A percentile compares a stretch with the other conserved stretches of the same genome.
Conservation (phyloP, 129 eudicot species). For the Mikania micrantha region DNA sequence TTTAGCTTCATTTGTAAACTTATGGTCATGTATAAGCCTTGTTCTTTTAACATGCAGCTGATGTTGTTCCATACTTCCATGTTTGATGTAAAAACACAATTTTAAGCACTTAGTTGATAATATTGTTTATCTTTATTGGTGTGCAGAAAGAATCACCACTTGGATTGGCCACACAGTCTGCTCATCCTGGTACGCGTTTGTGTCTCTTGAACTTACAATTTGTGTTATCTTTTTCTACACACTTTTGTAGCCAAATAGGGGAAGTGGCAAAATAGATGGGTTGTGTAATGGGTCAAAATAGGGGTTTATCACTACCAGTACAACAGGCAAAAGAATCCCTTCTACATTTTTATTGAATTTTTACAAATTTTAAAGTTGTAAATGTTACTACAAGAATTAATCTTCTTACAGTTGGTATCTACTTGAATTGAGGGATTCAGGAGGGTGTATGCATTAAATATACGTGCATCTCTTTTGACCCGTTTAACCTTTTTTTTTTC, state of each 20-base stretch:
- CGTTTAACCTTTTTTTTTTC: background rate
- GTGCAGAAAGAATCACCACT: slow-evolving; percentile 83
- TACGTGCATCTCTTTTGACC: background rate
- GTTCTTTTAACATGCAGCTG: background rate
- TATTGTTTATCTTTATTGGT: slow-evolving; percentile 7
- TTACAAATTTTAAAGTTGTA: too few relatives aligned
- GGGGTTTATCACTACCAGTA: background rate
- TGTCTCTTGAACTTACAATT: background rate
- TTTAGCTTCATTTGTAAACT: background rate
- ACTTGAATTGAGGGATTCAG: background rate
- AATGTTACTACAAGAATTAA: too few relatives aligned
- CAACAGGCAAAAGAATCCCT: background rate
- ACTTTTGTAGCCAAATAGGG: background rate
- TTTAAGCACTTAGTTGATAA: background rate
- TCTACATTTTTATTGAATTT: too few relatives aligned
- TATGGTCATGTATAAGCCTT: background rate
- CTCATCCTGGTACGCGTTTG: slow-evolving; percentile 74
- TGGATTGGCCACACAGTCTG: slow-evolving; percentile 78
- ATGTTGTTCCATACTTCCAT: background rate
- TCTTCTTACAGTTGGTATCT: too few relatives aligned
- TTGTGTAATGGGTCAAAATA: background rate
- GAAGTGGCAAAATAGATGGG: background rate
- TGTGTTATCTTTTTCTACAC: background rate
- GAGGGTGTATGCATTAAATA: background rate
- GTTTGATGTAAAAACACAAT: background rate